Evolutionary conservation across 306 rosid genomes (phyloP).

Genomic region (Quercus robur): DNA sequence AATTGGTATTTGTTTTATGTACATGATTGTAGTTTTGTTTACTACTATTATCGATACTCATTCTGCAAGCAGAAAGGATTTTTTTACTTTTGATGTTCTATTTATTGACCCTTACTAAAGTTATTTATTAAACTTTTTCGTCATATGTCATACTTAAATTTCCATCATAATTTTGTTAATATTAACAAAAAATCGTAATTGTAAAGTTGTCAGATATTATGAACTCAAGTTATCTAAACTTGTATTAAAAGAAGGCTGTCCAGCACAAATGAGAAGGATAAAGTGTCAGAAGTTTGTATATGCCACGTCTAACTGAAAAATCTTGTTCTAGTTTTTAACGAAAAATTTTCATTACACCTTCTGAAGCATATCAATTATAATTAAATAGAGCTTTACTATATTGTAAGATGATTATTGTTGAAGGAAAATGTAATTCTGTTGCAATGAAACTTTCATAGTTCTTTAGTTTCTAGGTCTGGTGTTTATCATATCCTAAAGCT

Average conservation of each 20-base stretch:
- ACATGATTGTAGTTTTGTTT: background rate
- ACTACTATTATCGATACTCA: background rate
- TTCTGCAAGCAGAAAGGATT: background rate
- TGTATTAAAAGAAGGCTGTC: background rate
- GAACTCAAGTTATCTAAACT: background rate
- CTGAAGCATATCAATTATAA: background rate
- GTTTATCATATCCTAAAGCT: background rate
- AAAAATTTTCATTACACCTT: background rate
- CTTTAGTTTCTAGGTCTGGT: constrained; percentile 1
- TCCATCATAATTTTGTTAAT: background rate
- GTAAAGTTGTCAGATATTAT: background rate
- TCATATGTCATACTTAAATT: background rate
- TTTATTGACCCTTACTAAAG: background rate
- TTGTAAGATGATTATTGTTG: background rate
- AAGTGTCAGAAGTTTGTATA: background rate
- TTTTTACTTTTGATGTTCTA: background rate
- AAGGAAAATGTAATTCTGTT: background rate
- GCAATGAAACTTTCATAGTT: background rate
- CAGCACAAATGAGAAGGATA: background rate
- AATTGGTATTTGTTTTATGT: background rate
- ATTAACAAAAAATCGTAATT: background rate
- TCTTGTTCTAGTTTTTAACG: background rate
- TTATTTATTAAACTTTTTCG: background rate
- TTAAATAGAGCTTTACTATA: background rate
- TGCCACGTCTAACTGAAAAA: background rate